phyloP scores from a whole-genome alignment of 352 stramenopile species.

The Pythium biforme region DNA sequence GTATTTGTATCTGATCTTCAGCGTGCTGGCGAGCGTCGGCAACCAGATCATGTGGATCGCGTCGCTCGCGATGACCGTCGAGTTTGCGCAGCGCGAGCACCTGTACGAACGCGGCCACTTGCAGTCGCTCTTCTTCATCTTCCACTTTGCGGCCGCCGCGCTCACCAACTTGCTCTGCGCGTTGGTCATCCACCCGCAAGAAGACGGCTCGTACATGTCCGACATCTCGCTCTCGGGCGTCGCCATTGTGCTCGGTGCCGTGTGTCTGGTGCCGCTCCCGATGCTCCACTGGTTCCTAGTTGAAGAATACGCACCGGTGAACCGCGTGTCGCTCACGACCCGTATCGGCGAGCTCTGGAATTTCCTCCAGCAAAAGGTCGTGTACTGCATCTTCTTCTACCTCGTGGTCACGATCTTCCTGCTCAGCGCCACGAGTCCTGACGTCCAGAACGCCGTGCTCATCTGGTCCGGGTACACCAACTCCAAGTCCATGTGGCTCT shows the following conservation, averaged over 20 bases:
- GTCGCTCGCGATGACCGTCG: conserved; percentile 28
- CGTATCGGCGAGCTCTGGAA: conserved; percentile 36
- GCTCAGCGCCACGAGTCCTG: neutral
- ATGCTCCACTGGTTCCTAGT: conserved; percentile 7
- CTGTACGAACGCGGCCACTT: conserved; percentile 24
- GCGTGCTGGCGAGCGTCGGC: conserved; percentile 2
- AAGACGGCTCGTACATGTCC: conserved; percentile 11
- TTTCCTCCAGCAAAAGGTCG: conserved; percentile 22
- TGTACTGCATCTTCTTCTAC: conserved; percentile 23
- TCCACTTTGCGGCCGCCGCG: conserved; percentile 9
- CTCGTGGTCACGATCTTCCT: conserved; percentile 16
- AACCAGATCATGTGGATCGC: conserved; percentile 22
- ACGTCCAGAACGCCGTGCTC: conserved; percentile 12
- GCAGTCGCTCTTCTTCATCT: conserved; percentile 20
- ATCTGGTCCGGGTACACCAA: conserved; percentile 11
- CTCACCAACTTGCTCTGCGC: conserved; percentile 11
- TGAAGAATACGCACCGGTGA: conserved; percentile 10
- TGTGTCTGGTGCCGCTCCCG: conserved; percentile 10
- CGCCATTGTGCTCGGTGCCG: conserved; percentile 3
- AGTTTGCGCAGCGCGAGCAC: conserved; percentile 29
- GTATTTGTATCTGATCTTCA: conserved; percentile 18
- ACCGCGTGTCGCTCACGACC: neutral
- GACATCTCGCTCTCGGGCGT: conserved; percentile 4
- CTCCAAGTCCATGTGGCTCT: conserved; percentile 2
- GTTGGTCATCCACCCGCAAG: conserved; percentile 10